phyloP scores from a whole-genome alignment of 768 basidiomycete species.

The Favolaschia claudopus region DNA sequence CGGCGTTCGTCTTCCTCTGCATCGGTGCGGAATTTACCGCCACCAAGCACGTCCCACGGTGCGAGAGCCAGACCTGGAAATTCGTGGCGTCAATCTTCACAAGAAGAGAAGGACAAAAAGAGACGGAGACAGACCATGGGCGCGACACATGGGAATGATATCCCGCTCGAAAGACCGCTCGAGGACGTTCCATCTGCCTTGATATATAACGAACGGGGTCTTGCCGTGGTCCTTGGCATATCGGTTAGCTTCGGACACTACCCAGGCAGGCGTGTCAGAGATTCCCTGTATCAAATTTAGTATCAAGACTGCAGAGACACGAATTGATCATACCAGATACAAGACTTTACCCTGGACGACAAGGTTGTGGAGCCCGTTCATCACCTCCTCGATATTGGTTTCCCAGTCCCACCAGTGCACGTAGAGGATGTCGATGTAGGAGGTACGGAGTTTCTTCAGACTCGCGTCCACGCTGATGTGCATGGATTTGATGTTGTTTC shows the following conservation, averaged over 20 bases:
- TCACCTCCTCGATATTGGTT: conserved; percentile 54
- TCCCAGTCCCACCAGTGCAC: too few relatives aligned
- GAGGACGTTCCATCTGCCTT: too few relatives aligned
- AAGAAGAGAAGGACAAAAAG: conserved; percentile 31
- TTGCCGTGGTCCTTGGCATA: conserved; percentile 50
- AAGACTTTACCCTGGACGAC: conserved; percentile 51
- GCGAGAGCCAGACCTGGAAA: too few relatives aligned
- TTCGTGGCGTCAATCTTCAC: too few relatives aligned
- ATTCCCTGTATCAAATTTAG: too few relatives aligned
- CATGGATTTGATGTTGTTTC: too few relatives aligned
- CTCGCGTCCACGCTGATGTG: too few relatives aligned
- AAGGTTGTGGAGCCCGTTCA: conserved; percentile 51
- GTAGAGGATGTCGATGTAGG: conserved; percentile 65
- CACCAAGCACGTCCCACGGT: conserved; percentile 43
- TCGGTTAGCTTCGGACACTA: conserved; percentile 47
- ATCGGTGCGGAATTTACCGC: conserved; percentile 36
- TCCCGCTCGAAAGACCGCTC: conserved; percentile 54
- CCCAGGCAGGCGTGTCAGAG: conserved; percentile 45
- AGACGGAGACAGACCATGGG: not conserved
- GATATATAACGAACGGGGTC: too few relatives aligned
- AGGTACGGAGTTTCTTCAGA: conserved; percentile 58
- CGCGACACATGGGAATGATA: conserved; percentile 45
- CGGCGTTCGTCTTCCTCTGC: conserved; percentile 36
- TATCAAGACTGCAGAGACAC: too few relatives aligned
- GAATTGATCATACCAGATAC: too few relatives aligned